Percentiles rank a stretch among this genome's conserved stretches.
These are phyloP conservation scores for Candida takata DNA, from an alignment of 805 yeast genomes.

Conservation along the genomic window DNA sequence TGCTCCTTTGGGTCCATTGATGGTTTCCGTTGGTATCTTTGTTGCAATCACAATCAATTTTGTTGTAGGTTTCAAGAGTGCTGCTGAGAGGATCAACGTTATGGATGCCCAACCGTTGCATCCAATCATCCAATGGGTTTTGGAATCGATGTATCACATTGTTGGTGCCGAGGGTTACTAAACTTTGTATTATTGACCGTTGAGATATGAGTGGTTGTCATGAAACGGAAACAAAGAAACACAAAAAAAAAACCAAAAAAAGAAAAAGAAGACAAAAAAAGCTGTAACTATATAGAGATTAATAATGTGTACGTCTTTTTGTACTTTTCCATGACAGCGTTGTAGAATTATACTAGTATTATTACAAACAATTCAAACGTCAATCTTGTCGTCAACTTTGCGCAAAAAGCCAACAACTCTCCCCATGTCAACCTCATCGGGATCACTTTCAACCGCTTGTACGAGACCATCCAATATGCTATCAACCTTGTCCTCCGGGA, in stretches of 20 bases:
- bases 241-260: too few species aligned
- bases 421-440: constrained; percentile 56
- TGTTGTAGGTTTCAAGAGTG: constrained; percentile 49
- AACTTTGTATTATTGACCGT: too few species aligned
- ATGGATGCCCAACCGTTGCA: constrained; percentile 15
- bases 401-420: constrained; percentile 48
- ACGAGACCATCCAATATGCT: constrained; percentile 75
- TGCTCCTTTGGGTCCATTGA: constrained; percentile 82
- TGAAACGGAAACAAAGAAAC: too few species aligned
- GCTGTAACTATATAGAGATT: too few species aligned
- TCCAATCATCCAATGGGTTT: constrained; percentile 23
- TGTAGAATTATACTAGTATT: too few species aligned
- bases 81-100: constrained; percentile 19
- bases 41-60: constrained; percentile 67
- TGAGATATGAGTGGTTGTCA: too few species aligned
- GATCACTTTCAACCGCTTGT: constrained; percentile 86
- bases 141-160: constrained; percentile 25
- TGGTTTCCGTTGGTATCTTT: constrained; percentile 64
- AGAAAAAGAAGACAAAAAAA: too few species aligned
- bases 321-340: too few species aligned
- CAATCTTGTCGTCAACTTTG: constrained; percentile 32
- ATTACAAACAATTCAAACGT: too few species aligned
- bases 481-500: constrained; percentile 74
- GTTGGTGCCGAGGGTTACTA: constrained; percentile 26
- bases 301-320: too few species aligned